Base-by-base conservation (phyloP, 257 asterid species). In the Asclepias syriaca region DNA sequence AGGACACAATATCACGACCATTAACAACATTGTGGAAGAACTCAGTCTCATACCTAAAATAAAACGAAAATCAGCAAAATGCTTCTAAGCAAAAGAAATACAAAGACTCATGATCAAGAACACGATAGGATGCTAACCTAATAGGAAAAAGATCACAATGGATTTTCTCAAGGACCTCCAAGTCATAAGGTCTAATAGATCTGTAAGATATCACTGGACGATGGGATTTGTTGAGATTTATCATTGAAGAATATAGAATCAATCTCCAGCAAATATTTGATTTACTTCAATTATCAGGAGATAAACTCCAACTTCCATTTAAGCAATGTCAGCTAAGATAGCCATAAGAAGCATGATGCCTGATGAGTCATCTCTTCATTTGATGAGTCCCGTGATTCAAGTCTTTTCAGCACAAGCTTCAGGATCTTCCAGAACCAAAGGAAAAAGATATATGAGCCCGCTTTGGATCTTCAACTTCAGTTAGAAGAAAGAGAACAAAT, bases 71-170 rank as follows among this genome's bases (percentile, higher is more conserved):
- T 68, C 66, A 65, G 24, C 54, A 75, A 65, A 43, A 37, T 34
- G 66, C 34, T 78, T 69, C 54, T 77, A 16, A 76, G 74, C 37
- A 78, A 81, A 57, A 37, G 68, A 45, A 73, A 70, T 68, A 63
- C 50, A 13, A 73, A 37, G 22, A 63, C 58, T 50, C 48, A 39
- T 14, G 24, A 10, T 65, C 29, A 75, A 72, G 34, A 64, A 76
- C 64, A 78, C 65, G 74, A 74, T 8, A 40, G 71, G 37, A 77
- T 45, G 49, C 85, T 68, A 69, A 95, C 99, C 98, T 90, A 81
- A 95, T 89, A 65, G 99, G 99, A 81, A 95, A 92, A 61, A 95
- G 83, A 74, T 92, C 96, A 32, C 86, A 83, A 24, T 92, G 98
- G 68, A 90, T 74, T 77, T 84, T 88, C 87, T 92, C 91, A 60